Conservation (phyloP, 257 asterid species). For the Ilex asprella region DNA sequence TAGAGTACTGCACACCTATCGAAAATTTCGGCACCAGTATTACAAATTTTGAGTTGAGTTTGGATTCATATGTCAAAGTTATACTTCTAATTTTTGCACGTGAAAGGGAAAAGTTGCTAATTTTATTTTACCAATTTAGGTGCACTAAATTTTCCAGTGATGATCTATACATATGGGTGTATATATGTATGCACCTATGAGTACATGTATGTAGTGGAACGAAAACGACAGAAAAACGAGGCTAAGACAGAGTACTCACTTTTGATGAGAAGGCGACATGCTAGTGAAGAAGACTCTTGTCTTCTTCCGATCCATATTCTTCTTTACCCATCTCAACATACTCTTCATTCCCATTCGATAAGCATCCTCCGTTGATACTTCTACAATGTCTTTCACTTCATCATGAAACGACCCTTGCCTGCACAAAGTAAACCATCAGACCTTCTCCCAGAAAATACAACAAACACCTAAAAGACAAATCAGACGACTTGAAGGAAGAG, state of each 20-base stretch:
- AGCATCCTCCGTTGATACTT: constrained; percentile 43
- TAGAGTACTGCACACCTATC: too few species aligned
- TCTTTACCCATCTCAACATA: constrained; percentile 59
- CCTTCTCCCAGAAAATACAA: too few species aligned
- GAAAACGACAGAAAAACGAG: neutral
- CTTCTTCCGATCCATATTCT: constrained; percentile 48
- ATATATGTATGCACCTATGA: too few species aligned
- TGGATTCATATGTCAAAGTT: too few species aligned
- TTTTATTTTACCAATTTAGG: too few species aligned
- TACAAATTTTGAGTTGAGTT: too few species aligned
- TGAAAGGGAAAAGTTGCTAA: too few species aligned
- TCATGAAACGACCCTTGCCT: constrained; percentile 63
- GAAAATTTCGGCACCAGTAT: too few species aligned
- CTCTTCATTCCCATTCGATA: constrained; percentile 56
- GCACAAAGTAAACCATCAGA: constrained; percentile 6
- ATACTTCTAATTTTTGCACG: too few species aligned
- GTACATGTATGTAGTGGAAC: neutral
- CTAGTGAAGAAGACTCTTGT: constrained; percentile 55
- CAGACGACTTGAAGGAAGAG: neutral
- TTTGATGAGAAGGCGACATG: constrained; percentile 67
- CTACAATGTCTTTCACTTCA: constrained; percentile 30
- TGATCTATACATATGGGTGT: too few species aligned
- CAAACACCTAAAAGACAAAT: neutral
- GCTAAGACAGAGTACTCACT: constrained; percentile 22
- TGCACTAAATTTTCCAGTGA: neutral